Conservation (phyloP, 352 stramenopile species). For the Phytophthora gonapodyides region DNA sequence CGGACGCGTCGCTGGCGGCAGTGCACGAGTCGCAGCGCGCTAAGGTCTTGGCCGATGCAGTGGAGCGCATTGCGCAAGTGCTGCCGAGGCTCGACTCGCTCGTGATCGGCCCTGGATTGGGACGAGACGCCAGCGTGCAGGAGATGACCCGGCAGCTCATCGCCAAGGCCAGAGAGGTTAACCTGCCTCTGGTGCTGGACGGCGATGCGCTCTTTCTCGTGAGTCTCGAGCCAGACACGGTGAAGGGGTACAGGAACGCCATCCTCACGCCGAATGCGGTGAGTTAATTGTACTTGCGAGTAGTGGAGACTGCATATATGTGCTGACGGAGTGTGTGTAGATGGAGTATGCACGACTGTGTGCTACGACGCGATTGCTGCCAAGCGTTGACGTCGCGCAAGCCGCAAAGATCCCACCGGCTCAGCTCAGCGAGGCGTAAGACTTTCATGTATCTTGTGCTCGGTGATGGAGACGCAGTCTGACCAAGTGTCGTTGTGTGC, state of each 20-base stretch:
- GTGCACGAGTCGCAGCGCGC: constrained; percentile 30
- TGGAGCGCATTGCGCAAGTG: constrained; percentile 58
- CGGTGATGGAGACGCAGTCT: not conserved
- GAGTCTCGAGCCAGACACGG: constrained; percentile 66
- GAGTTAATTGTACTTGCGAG: constrained; percentile 5
- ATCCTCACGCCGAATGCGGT: constrained; percentile 96
- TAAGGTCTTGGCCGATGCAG: constrained; percentile 32
- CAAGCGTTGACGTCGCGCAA: constrained; percentile 48
- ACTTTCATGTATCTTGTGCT: constrained; percentile 6
- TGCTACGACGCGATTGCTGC: constrained; percentile 45
- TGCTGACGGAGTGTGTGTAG: constrained; percentile 38
- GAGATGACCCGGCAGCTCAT: constrained; percentile 78
- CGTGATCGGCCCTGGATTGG: constrained; percentile 94
- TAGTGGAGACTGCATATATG: not conserved
- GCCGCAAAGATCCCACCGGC: constrained; percentile 55
- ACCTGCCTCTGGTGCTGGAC: constrained; percentile 94
- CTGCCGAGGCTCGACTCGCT: constrained; percentile 73
- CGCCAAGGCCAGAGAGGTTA: constrained; percentile 51
- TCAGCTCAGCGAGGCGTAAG: constrained; percentile 64
- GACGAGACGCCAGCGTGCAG: constrained; percentile 89
- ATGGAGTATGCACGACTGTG: constrained; percentile 88
- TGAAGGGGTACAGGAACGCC: constrained; percentile 69
- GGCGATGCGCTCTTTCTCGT: constrained; percentile 94
- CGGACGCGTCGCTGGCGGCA: constrained; percentile 38
- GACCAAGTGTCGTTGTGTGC: constrained; percentile 1